Evolutionary conservation across 1,284 basidiomycete genomes (phyloP), one percentile per base, ranked within the genome.

Genomic region (Marasmius sp.): DNA sequence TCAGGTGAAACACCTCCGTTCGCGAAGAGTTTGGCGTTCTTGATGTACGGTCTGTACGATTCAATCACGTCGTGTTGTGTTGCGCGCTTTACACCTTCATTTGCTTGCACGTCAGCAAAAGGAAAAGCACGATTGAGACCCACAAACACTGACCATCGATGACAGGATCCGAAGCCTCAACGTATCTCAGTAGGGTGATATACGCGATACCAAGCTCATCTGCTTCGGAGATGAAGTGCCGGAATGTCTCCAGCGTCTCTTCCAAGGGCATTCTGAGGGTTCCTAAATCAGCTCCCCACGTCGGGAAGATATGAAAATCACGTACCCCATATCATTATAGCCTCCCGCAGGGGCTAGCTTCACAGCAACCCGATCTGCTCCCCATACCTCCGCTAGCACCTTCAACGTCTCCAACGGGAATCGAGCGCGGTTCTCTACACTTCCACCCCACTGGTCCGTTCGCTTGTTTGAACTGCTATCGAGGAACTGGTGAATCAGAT

Each of bases 401-500:
- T 84, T 79, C n/a, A 85, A 68, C 14, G 82, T 77, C 65, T 85
- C 81, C 4, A 86, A 73, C 0, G 76, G 76, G 70, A 90, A 88
- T 4, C 83, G 73, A 8, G 76, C 65, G 33, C 87, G 80, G 70
- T 87, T 87, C 69, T 84, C 81, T 51, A 81, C 59, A 20, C 78
- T 80, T 4, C 86, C 86, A 14, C 87, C 87, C 78, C 84, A 90
- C 52, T 80, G 65, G 69, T 89, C 88, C 4, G 83, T 84, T 38
- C 88, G 82, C 38, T 80, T 61, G 74, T 89, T 89, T 47, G 80
- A 74, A 9, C 64, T 75, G 60, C 69, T 72, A 67, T 86, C 82
- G 12, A 85, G 72, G 77, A 88, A 88, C 68, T 89, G 86, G 65
- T 83, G 75, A 59, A 85, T 61, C 14, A 86, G 74, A 68, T 84